These are phyloP conservation scores for Podila epigama DNA, from an alignment of 192 early-diverging fungal genomes.

Conservation along the genomic window DNA sequence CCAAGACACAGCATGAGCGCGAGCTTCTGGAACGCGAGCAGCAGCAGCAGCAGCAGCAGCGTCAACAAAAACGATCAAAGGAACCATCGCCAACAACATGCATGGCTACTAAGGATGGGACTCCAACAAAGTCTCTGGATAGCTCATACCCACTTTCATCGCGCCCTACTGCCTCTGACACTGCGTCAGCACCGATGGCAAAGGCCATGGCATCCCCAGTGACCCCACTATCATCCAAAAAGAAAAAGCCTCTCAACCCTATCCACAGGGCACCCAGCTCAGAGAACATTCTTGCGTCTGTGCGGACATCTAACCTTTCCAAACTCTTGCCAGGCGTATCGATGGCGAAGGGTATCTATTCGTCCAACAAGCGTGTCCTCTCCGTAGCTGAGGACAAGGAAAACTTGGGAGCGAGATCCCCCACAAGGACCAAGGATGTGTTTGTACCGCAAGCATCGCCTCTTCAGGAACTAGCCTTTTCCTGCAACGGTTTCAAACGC, in stretches of 20 bases:
- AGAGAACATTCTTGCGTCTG: conserved; percentile 39
- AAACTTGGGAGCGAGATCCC: not conserved
- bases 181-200: not conserved
- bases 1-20: not conserved
- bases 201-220: not conserved
- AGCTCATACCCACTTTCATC: not conserved
- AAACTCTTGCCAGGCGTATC: conserved; percentile 4
- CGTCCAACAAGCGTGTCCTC: conserved; percentile 24
- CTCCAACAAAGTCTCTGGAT: no score
- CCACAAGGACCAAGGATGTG: not conserved
- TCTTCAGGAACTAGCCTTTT: not conserved
- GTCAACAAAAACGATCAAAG: no score
- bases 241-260: conserved; percentile 43
- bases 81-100: no score
- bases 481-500: not conserved
- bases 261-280: conserved; percentile 37
- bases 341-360: conserved; percentile 3
- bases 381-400: conserved; percentile 29
- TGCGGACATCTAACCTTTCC: conserved; percentile 4
- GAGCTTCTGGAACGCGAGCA: not conserved
- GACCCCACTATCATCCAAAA: conserved; percentile 6
- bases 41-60: not conserved
- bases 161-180: no score
- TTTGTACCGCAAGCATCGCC: not conserved
- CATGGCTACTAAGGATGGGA: no score